Base-by-base conservation (phyloP, 164 flowering plant species). In the Chloranthus sessilifolius region DNA sequence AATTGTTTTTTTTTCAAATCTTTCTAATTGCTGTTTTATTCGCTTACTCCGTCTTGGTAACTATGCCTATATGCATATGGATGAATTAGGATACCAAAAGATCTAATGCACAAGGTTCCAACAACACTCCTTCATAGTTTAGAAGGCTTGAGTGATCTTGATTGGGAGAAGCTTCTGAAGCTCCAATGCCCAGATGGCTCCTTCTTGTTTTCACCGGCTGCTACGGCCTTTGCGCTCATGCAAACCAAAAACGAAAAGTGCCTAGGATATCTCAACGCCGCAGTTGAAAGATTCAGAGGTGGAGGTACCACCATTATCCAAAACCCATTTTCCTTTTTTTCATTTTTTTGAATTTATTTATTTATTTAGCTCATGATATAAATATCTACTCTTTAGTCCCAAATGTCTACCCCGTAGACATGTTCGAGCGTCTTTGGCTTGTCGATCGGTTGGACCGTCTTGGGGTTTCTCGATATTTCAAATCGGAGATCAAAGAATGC, bases 71-170 rank as follows among this genome's bases (percentile, higher is more conserved):
- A n/a, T n/a, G n/a, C n/a, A n/a, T n/a, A n/a, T n/a, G n/a, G n/a
- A n/a, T n/a, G n/a, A n/a, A n/a, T n/a, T n/a, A n/a, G n/a, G n/a
- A n/a, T n/a, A n/a, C n/a, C n/a, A n/a, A n/a, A n/a, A n/a, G n/a
- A n/a, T n/a, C n/a, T n/a, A n/a, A n/a, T n/a, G n/a, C n/a, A n/a
- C n/a, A n/a, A n/a, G n/a, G n/a, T n/a, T n/a, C n/a, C n/a, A n/a
- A n/a, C n/a, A n/a, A n/a, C n/a, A n/a, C n/a, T n/a, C n/a, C 82
- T 88, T 5, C 85, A 82, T 56, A 92, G 95, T 79, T 70, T 92
- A 75, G 99, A 92, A 61, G 99, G 99, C 25, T 79, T 88, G 94
- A 27, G 60, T 15, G 95, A 65, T 2, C 51, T 92, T 43, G 82
- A 80, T 15, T 92, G 97, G 99, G 71, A 88, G 66, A 79, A 75